These are phyloP conservation scores for Tuber indicum DNA, from an alignment of 495 filamentous ascomycete genomes.

Conservation along the genomic window DNA sequence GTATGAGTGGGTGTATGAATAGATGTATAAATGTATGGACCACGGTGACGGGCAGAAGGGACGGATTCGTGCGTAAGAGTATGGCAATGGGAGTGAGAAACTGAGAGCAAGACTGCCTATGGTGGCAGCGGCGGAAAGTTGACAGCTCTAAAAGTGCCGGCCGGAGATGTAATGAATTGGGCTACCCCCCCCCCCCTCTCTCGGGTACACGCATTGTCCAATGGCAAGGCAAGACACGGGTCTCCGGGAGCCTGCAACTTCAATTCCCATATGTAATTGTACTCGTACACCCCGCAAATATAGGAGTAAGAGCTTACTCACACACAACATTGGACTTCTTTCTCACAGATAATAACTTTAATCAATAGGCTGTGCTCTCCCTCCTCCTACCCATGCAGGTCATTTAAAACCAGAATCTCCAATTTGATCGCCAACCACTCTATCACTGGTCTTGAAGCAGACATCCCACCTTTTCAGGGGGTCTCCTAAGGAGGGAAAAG, in stretches of 20 bases:
- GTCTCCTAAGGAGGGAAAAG: not conserved
- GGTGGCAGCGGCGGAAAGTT: conserved; percentile 22
- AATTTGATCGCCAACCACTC: conserved; percentile 14
- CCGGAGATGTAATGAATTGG: conserved; percentile 14
- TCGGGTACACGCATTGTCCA: conserved; percentile 33
- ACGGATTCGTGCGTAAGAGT: conserved; percentile 8
- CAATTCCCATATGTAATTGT: conserved; percentile 26
- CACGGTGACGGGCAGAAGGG: conserved; percentile 25
- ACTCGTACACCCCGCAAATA: conserved; percentile 28
- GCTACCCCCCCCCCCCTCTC: conserved; percentile 23
- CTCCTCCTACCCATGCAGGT: conserved; percentile 6
- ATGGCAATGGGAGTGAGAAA: not conserved
- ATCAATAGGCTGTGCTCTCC: conserved; percentile 32
- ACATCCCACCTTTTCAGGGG: conserved; percentile 28
- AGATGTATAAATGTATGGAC: conserved; percentile 7
- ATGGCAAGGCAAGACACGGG: conserved; percentile 28
- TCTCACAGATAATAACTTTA: conserved; percentile 36
- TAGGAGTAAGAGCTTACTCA: conserved; percentile 36
- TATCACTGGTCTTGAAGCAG: conserved; percentile 24
- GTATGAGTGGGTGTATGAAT: not conserved
- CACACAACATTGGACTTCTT: conserved; percentile 33
- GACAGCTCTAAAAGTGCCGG: conserved; percentile 33
- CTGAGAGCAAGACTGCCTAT: conserved; percentile 18
- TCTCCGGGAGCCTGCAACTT: conserved; percentile 33
- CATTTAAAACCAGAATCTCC: conserved; percentile 4